Evolutionary conservation across 352 stramenopile species (phyloP), one percentile per base, ranked within the genome.

Genomic region (Phytophthora boehmeriae): DNA sequence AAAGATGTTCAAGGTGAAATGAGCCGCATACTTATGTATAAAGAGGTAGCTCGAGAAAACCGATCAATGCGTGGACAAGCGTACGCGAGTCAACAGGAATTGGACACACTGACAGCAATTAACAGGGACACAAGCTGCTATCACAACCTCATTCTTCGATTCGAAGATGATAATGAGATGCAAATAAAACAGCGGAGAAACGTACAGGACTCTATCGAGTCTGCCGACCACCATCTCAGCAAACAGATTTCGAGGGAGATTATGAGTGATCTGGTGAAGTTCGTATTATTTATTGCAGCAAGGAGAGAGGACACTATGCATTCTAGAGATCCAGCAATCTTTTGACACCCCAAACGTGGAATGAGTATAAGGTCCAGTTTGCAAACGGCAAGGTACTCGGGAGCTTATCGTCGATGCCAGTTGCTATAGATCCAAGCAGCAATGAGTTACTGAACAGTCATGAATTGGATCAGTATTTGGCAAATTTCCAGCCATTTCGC

Each of bases 31-130:
- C 32, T 88, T 6, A 43, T 75, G 9, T 95, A 88, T 77, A 92
- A 90, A 45, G 69, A 88, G 20, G 71, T 95, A 48, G 75, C 72
- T 34, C 59, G 56, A 0, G 82, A 89, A 61, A 95, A 95, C 39
- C 70, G 83, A 10, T 48, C 56, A 8, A 67, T 73, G 44, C 80
- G 83, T 8, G 63, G 76, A 28, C 57, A 67, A 52, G 67, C 75
- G 22, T 93, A 95, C 44, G 46, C 60, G 2, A 73, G 77, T 13
- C 83, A 89, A 23, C 59, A 76, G 10, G 67, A 81, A 32, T 59
- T 66, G 17, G 83, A 93, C 41, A 54, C 43, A 0, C 43, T 76
- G 9, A 63, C 75, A 14, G 71, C 73, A 13, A 65, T 91, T 16
- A 71, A 85, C 25, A 75, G 75, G n/a, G 83, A 93, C 56, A 69